These are phyloP conservation scores for Malus orientalis DNA, from an alignment of 306 rosid genomes.

Conservation along the genomic window DNA sequence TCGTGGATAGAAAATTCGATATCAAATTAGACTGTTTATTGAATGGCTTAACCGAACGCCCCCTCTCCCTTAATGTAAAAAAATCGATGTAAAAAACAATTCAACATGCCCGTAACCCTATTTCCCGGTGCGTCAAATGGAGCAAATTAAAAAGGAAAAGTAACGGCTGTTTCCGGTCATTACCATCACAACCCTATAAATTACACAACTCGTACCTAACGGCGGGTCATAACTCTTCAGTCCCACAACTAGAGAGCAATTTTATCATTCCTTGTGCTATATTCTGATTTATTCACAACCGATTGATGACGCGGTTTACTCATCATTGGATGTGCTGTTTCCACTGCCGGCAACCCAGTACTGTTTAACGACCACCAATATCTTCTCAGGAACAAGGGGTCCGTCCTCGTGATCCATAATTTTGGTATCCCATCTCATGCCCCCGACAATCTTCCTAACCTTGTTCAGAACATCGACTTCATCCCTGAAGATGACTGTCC, in stretches of 20 bases:
- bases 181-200: conserved; percentile 1
- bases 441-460: conserved; percentile 66
- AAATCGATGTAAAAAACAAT: neutral
- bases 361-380: conserved; percentile 63
- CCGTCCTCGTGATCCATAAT: conserved; percentile 93
- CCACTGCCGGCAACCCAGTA: conserved; percentile 65
- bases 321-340: conserved; percentile 39
- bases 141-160: neutral
- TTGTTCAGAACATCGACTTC: conserved; percentile 72
- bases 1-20: no score
- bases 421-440: conserved; percentile 85
- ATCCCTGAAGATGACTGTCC: conserved; percentile 64
- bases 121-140: conserved; percentile 1
- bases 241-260: conserved; percentile 1
- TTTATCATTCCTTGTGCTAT: neutral
- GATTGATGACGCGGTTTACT: conserved; percentile 1
- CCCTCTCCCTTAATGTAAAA: no score
- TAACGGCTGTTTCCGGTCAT: neutral
- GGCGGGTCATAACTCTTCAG: conserved; percentile 1
- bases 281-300: conserved; percentile 1
- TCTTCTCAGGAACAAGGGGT: conserved; percentile 76
- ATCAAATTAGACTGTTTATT: no score
- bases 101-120: neutral
- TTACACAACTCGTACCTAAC: neutral
- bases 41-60: no score